phyloP scores from a whole-genome alignment of 1,139 yeast species.

The Barnettozyma hawaiiensis region DNA sequence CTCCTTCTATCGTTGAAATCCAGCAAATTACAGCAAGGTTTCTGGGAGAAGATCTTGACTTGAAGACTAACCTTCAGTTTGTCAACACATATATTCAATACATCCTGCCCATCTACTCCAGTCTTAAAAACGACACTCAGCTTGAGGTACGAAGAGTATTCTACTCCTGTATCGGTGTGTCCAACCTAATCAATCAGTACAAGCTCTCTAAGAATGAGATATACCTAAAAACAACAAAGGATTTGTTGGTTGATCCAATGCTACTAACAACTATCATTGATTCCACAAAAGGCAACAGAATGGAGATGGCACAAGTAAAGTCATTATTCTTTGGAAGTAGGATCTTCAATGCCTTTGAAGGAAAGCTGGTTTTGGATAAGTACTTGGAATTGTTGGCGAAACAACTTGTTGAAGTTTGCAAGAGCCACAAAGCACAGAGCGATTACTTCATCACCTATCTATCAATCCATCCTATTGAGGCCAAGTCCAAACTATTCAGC shows the following conservation, averaged over 20 bases:
- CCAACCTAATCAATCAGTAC: constrained; percentile 19
- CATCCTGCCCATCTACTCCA: constrained; percentile 20
- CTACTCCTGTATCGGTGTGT: constrained; percentile 15
- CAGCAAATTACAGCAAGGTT: constrained; percentile 11
- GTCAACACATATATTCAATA: constrained; percentile 16
- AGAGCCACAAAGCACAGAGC: constrained; percentile 6
- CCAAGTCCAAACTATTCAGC: constrained; percentile 23
- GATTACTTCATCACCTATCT: constrained; percentile 25
- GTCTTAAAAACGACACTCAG: constrained; percentile 12
- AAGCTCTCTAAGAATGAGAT: constrained; percentile 20
- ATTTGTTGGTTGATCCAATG: constrained; percentile 16
- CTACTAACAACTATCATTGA: constrained; percentile 12
- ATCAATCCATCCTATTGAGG: constrained; percentile 28
- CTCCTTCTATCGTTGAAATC: constrained; percentile 11
- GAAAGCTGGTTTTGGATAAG: constrained; percentile 22
- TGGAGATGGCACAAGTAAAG: constrained; percentile 23
- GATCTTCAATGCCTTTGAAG: constrained; percentile 27
- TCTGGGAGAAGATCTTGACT: constrained; percentile 5
- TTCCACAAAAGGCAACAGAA: constrained; percentile 9
- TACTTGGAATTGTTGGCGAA: constrained; percentile 24
- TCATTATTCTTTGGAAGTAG: constrained; percentile 33
- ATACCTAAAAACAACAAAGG: constrained; percentile 16
- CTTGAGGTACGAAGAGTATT: constrained; percentile 17
- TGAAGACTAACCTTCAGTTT: constrained; percentile 13
- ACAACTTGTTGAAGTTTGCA: constrained; percentile 26